Evolutionary conservation across 2,329 filamentous ascomycete species (phyloP), one percentile per base, ranked within the genome.

Genomic region (Calycina herbarum): DNA sequence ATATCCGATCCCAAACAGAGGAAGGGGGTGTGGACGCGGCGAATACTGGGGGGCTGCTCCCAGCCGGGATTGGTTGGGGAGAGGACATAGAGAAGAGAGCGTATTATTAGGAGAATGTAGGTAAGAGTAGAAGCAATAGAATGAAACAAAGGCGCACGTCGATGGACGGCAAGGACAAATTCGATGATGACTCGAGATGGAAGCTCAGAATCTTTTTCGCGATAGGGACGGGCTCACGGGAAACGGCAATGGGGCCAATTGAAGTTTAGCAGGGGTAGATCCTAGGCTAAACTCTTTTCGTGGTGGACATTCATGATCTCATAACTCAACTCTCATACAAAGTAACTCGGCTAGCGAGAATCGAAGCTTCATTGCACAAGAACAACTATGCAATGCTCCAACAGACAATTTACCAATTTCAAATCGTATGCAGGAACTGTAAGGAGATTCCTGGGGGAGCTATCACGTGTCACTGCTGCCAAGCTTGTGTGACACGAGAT

Each of bases 1-100:
- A 90, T 80, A 97, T 83, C 75, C 94, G 90, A 79, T 97, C 92
- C 93, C 93, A 97, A 24, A 75, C 69, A 58, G 74, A 74, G 64
- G 73, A 74, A 64, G 72, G 69, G 69, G 74, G 67, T 70, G 75
- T 71, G 64, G 74, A 73, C 64, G 71, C 71, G 64, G 73, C 67
- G 70, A 77, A 75, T 62, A 69, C 73, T 64, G 74, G 74, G 67
- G 72, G 62, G 48, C 60, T 66, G 58, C 65, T 70, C 66, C 70
- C 72, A 61, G 66, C 66, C 62, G 69, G 68, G 65, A 74, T 70
- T 72, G 69, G 66, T 38, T 59, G 66, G 58, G 67, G 73, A 20
- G 68, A 67, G 70, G 73, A 70, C 74, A 76, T 76, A 57, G 65
- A 65, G 67, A 68, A 70, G 65, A 60, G 63, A 70, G 68, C 35